Evolutionary conservation across 2,329 filamentous ascomycete genomes (phyloP).

Genomic region (Pleoardoris graminearum): DNA sequence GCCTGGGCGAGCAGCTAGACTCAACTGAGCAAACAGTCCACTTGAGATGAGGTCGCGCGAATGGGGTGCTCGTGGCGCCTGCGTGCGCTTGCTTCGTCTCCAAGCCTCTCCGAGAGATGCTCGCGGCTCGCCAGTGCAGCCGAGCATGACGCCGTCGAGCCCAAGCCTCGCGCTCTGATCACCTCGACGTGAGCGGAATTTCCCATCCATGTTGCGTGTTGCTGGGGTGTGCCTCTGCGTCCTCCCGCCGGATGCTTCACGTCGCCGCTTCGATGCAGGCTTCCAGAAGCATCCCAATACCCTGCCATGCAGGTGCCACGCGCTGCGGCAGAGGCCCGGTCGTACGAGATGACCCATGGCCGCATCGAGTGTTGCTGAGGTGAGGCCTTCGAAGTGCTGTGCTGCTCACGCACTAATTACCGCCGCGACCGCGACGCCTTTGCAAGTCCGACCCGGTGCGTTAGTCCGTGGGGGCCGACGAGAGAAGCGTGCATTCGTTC

Average conservation of each 20-base stretch:
- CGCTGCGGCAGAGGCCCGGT: conserved; percentile 13
- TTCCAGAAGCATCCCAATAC: background rate
- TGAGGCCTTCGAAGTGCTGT: conserved; percentile 11
- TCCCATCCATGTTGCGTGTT: background rate
- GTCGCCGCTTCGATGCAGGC: conserved; percentile 7
- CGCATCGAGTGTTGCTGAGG: conserved; percentile 12
- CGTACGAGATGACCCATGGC: conserved; percentile 17
- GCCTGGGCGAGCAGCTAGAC: conserved; percentile 24
- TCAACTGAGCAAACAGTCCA: conserved; percentile 10
- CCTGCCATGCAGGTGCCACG: conserved; percentile 9
- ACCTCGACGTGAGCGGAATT: background rate
- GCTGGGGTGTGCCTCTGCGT: background rate
- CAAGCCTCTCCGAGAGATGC: conserved; percentile 24
- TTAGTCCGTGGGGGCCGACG: conserved; percentile 6
- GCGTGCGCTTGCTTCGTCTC: conserved; percentile 23
- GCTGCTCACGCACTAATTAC: conserved; percentile 13
- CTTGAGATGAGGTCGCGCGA: conserved; percentile 8
- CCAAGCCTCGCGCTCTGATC: conserved; percentile 22
- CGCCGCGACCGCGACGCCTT: conserved; percentile 13
- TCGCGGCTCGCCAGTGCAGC: conserved; percentile 14
- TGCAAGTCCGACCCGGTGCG: conserved; percentile 6
- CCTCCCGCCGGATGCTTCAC: conserved; percentile 8
- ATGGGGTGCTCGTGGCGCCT: conserved; percentile 27
- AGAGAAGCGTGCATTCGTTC: background rate
- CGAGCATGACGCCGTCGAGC: conserved; percentile 1